Evolutionary conservation across 129 eudicot genomes (phyloP).

Genomic region (Oenanthe sinensis): DNA sequence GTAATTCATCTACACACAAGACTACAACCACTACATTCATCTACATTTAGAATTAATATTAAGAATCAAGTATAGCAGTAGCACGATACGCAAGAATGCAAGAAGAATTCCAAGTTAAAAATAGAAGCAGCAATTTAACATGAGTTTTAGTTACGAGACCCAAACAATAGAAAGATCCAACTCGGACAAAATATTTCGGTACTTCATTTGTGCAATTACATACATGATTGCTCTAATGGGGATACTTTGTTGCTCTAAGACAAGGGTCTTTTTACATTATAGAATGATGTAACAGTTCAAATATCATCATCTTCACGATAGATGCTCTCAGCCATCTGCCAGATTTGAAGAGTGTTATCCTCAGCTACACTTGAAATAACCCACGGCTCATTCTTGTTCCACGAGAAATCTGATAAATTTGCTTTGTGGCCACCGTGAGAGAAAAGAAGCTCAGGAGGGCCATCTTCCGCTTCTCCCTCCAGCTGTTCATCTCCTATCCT

Average conservation of each 20-base stretch:
- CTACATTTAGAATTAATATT: not conserved
- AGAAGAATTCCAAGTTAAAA: not conserved
- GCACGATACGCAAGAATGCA: not conserved
- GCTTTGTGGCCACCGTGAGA: constrained; percentile 99
- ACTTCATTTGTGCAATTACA: not conserved
- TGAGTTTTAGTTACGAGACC: not conserved
- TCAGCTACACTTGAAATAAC: constrained; percentile 81
- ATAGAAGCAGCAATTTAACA: not conserved
- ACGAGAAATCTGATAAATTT: constrained; percentile 88
- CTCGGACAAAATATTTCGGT: not conserved
- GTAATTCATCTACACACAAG: no score
- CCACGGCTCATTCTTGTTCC: constrained; percentile 96
- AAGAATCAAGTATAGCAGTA: not conserved
- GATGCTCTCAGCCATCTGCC: constrained; percentile 93
- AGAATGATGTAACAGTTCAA: not conserved
- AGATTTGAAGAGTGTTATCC: constrained; percentile 70
- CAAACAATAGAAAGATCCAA: not conserved
- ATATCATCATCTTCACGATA: constrained; percentile 64
- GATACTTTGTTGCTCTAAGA: not conserved
- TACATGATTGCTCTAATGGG: not conserved
- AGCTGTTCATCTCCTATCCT: constrained; percentile 96
- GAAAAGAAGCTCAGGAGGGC: constrained; percentile 91
- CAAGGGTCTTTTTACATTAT: not conserved
- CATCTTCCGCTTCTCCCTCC: constrained; percentile 98
- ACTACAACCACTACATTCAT: not conserved